Conservation (phyloP, 2,329 filamentous ascomycete species). For the Zasmidium citrigriseum region DNA sequence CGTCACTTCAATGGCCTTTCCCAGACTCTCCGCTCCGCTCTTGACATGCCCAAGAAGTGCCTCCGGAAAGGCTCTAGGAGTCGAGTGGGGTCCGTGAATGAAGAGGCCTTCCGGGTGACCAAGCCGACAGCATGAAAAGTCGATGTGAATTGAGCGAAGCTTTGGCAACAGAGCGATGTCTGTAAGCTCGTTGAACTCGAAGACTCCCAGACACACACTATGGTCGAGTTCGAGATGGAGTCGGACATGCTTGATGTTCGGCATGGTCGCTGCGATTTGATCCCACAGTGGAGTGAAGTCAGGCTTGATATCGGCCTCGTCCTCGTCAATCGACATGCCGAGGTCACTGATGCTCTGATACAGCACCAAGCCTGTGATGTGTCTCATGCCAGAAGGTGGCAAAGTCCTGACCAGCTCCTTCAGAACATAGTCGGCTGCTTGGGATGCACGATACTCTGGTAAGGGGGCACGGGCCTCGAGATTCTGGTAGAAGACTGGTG, state of each 20-base stretch:
- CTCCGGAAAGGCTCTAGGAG: background rate
- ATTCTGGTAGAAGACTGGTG: constrained; percentile 12
- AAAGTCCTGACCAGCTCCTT: background rate
- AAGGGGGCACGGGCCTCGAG: background rate
- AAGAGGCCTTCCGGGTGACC: background rate
- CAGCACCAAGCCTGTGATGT: background rate
- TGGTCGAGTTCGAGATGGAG: background rate
- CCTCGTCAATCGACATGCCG: background rate
- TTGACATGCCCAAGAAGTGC: background rate
- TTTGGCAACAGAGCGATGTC: background rate
- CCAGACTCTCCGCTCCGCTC: background rate
- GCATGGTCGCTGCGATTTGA: background rate
- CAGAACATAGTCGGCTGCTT: background rate
- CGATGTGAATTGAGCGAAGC: background rate
- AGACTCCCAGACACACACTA: background rate
- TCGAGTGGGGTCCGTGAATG: background rate
- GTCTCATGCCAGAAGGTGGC: background rate
- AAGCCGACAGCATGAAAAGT: background rate
- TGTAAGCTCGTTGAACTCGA: background rate
- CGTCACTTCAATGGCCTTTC: background rate
- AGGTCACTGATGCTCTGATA: background rate
- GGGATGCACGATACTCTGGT: background rate
- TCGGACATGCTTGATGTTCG: background rate
- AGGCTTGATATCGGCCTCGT: background rate
- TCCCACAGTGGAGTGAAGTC: background rate